Conservation (phyloP, 1,139 yeast species). For the Magnusiomyces tetraspermus region DNA sequence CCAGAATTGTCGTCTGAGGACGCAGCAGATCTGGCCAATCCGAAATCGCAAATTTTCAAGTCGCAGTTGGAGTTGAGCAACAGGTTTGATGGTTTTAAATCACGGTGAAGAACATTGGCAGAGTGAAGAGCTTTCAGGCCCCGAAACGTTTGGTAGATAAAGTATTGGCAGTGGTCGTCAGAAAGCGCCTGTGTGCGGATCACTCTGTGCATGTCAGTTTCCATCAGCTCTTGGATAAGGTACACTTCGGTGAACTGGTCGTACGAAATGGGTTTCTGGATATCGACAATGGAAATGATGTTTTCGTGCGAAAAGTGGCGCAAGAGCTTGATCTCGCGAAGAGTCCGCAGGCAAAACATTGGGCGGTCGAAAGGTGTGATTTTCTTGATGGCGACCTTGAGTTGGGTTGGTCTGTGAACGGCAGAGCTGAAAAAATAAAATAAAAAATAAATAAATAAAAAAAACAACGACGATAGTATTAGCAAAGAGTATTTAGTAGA, state of each 20-base stretch:
- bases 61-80: conserved; percentile 88
- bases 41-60: conserved; percentile 89
- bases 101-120: conserved; percentile 87
- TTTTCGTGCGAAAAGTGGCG: conserved; percentile 88
- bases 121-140: conserved; percentile 87
- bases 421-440: conserved; percentile 44
- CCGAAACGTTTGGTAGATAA: conserved; percentile 79
- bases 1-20: conserved; percentile 54
- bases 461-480: too few relatives aligned
- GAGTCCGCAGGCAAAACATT: conserved; percentile 82
- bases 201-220: conserved; percentile 86
- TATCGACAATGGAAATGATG: conserved; percentile 79
- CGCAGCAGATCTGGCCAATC: conserved; percentile 63
- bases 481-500: too few relatives aligned
- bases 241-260: conserved; percentile 80
- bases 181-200: conserved; percentile 75
- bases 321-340: conserved; percentile 78
- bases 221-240: conserved; percentile 91
- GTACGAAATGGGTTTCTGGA: conserved; percentile 73
- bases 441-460: neutral
- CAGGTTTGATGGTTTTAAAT: conserved; percentile 82
- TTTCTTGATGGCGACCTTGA: conserved; percentile 89
- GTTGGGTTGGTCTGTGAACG: conserved; percentile 74
- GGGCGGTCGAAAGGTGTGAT: conserved; percentile 89
- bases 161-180: conserved; percentile 91